phyloP scores from a whole-genome alignment of 768 basidiomycete species.

The Hypholoma fasciculare region DNA sequence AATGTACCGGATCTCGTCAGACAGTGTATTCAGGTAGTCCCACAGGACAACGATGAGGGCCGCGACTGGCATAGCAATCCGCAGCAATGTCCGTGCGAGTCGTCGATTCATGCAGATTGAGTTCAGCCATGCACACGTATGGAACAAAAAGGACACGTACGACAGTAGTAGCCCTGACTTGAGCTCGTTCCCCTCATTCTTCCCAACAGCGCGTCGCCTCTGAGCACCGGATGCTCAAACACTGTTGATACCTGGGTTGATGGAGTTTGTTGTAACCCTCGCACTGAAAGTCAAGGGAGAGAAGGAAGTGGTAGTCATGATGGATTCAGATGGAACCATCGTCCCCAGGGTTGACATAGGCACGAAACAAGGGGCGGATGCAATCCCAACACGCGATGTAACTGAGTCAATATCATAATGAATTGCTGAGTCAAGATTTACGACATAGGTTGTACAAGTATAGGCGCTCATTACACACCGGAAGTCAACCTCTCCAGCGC shows the following conservation, averaged over 20 bases:
- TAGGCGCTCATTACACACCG: neutral
- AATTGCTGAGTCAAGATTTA: neutral
- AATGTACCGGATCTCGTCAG: constrained; percentile 5
- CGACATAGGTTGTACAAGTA: neutral
- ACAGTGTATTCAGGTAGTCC: constrained; percentile 8
- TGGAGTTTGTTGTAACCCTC: neutral
- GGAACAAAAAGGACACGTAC: neutral
- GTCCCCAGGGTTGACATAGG: neutral
- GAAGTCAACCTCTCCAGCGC: neutral
- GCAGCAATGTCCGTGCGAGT: too few relatives aligned
- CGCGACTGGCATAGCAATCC: constrained; percentile 2
- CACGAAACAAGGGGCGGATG: neutral
- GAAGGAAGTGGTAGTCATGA: neutral
- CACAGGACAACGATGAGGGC: constrained; percentile 7
- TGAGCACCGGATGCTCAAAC: neutral
- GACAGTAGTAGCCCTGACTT: neutral
- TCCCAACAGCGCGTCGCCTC: neutral
- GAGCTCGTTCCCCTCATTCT: neutral
- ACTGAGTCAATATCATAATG: neutral
- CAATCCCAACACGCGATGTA: neutral
- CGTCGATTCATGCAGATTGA: neutral
- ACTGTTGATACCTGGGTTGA: neutral
- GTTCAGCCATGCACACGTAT: neutral
- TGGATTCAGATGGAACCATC: neutral
- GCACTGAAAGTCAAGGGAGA: neutral